Evolutionary conservation across 2,329 filamentous ascomycete species (phyloP).

Genomic region (Phialophora expanda): DNA sequence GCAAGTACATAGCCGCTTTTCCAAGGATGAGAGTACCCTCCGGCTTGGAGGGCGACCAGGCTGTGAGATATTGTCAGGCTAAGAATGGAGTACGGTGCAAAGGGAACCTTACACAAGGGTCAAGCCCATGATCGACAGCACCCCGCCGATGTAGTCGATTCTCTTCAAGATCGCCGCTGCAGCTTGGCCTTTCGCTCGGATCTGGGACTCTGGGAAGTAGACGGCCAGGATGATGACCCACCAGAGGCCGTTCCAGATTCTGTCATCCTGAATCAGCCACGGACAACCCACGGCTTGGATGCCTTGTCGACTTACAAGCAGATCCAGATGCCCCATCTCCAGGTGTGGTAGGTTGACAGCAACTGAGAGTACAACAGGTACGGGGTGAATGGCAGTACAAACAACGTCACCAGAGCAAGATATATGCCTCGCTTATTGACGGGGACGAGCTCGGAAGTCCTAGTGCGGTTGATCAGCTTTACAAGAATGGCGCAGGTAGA

Average conservation of each 20-base stretch:
- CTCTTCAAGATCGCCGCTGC: slow-evolving; percentile 23
- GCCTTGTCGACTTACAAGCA: slow-evolving; percentile 24
- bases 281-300: background rate
- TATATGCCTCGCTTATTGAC: slow-evolving; percentile 32
- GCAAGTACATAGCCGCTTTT: slow-evolving; percentile 30
- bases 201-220: slow-evolving; percentile 32
- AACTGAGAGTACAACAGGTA: slow-evolving; percentile 32
- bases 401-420: slow-evolving; percentile 28
- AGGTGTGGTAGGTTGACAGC: slow-evolving; percentile 33
- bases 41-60: slow-evolving; percentile 34
- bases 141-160: slow-evolving; percentile 33
- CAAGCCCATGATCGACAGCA: slow-evolving; percentile 29
- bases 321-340: slow-evolving; percentile 35
- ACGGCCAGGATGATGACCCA: slow-evolving; percentile 23
- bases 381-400: slow-evolving; percentile 31
- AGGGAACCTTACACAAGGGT: slow-evolving; percentile 27
- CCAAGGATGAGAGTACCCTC: slow-evolving; percentile 35
- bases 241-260: slow-evolving; percentile 30
- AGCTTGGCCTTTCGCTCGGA: slow-evolving; percentile 21
- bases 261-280: slow-evolving; percentile 6
- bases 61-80: slow-evolving; percentile 10
- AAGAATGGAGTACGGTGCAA: background rate
- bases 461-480: background rate
- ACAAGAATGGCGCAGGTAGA: background rate
- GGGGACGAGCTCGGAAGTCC: slow-evolving; percentile 35